Evolutionary conservation across 2,329 filamentous ascomycete genomes (phyloP).

Genomic region (Ascosphaera apis): DNA sequence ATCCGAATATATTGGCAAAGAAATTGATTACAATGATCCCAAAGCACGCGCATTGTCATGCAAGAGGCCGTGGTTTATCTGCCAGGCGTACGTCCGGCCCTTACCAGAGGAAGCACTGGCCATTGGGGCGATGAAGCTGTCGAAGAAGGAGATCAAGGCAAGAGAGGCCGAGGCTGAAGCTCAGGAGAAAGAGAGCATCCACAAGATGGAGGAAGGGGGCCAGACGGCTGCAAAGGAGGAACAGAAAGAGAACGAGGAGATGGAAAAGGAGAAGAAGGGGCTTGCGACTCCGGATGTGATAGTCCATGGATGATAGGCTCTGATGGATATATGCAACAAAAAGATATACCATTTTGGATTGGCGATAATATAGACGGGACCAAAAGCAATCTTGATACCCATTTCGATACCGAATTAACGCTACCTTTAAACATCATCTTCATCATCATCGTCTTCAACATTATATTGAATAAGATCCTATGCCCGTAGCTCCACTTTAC

Average conservation of each 20-base stretch:
- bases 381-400: too few relatives aligned
- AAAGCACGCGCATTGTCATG: slow-evolving; percentile 23
- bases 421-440: too few relatives aligned
- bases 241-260: background rate
- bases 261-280: slow-evolving; percentile 1
- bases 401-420: too few relatives aligned
- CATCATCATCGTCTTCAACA: too few relatives aligned
- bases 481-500: too few relatives aligned
- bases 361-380: too few relatives aligned
- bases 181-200: background rate
- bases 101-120: slow-evolving; percentile 69
- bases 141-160: slow-evolving; percentile 33
- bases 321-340: too few relatives aligned
- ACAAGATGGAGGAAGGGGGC: background rate
- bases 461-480: too few relatives aligned
- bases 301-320: background rate
- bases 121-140: slow-evolving; percentile 52
- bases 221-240: background rate
- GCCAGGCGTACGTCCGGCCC: slow-evolving; percentile 66
- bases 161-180: slow-evolving; percentile 19
- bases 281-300: background rate
- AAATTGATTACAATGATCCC: slow-evolving; percentile 2
- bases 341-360: too few relatives aligned
- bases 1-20: slow-evolving; percentile 13
- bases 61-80: slow-evolving; percentile 71